phyloP scores from a whole-genome alignment of 2,329 filamentous ascomycete genomes.

The Xylaria sp. region DNA sequence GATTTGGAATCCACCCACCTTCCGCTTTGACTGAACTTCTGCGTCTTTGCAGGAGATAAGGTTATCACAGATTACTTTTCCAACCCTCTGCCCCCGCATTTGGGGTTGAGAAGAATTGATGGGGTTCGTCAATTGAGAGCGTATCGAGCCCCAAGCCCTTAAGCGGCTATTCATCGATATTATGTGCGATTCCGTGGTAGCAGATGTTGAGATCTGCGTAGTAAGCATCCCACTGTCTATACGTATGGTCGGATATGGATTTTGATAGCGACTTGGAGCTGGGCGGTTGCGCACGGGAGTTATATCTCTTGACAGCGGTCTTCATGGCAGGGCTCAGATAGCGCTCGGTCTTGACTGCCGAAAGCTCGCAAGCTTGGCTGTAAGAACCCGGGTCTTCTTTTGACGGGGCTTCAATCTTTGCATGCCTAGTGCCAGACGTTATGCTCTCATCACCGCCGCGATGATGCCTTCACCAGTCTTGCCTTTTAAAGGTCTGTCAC shows the following conservation, averaged over 20 bases:
- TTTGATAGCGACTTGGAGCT: conserved; percentile 8
- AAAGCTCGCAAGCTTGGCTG: background rate
- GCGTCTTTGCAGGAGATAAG: conserved; percentile 28
- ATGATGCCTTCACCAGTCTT: background rate
- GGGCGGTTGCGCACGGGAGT: background rate
- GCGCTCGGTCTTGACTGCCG: background rate
- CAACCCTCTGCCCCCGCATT: conserved; percentile 14
- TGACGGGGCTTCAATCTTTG: background rate
- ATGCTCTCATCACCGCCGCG: background rate
- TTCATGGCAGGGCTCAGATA: background rate
- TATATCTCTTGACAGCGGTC: background rate
- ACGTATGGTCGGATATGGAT: background rate
- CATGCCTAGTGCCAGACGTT: background rate
- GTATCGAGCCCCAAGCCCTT: background rate
- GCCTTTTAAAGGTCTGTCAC: background rate
- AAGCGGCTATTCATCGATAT: background rate
- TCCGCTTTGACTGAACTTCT: conserved; percentile 19
- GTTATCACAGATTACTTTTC: conserved; percentile 22
- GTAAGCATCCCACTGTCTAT: conserved; percentile 18
- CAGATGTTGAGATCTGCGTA: conserved; percentile 1
- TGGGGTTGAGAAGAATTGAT: conserved; percentile 8
- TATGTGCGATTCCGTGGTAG: background rate
- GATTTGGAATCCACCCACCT: conserved; percentile 28
- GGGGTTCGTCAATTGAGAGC: background rate
- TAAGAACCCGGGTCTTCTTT: background rate